phyloP scores from a whole-genome alignment of 495 filamentous ascomycete species.

The Trichoderma gamsii region DNA sequence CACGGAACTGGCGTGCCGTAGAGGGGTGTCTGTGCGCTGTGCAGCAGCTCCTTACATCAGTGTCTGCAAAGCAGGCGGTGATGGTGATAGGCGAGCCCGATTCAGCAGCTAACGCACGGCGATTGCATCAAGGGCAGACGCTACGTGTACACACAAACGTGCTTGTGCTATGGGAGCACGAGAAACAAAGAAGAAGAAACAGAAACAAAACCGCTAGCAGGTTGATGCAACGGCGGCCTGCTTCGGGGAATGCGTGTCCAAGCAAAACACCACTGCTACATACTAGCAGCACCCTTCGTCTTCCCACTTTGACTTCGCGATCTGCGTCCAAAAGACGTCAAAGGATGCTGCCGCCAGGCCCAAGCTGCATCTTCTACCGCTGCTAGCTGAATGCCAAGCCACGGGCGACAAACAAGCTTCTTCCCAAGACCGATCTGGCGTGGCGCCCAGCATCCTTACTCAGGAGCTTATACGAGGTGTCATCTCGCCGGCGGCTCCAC shows the following conservation, averaged over 20 bases:
- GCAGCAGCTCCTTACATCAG: neutral
- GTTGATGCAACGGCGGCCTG: no score
- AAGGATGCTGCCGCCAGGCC: neutral
- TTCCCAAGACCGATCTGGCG: slow-evolving; percentile 10
- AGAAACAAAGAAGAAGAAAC: no score
- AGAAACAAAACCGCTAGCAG: no score
- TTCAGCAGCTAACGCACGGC: no score
- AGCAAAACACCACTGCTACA: no score
- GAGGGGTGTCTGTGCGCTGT: neutral
- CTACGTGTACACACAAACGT: no score
- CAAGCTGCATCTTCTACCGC: neutral
- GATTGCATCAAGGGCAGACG: no score
- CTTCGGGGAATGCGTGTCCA: no score
- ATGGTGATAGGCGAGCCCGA: no score
- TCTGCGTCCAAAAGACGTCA: neutral
- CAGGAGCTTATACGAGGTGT: slow-evolving; percentile 14
- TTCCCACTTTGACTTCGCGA: no score
- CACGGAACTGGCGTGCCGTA: neutral
- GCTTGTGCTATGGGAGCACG: no score
- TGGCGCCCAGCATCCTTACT: neutral
- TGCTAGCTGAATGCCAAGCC: neutral
- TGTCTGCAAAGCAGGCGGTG: neutral
- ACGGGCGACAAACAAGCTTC: slow-evolving; percentile 7
- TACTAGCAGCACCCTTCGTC: no score
- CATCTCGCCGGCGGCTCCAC: slow-evolving; percentile 6